Conservation (phyloP, 2,329 filamentous ascomycete genomes). For the Colletotrichum falcatum region DNA sequence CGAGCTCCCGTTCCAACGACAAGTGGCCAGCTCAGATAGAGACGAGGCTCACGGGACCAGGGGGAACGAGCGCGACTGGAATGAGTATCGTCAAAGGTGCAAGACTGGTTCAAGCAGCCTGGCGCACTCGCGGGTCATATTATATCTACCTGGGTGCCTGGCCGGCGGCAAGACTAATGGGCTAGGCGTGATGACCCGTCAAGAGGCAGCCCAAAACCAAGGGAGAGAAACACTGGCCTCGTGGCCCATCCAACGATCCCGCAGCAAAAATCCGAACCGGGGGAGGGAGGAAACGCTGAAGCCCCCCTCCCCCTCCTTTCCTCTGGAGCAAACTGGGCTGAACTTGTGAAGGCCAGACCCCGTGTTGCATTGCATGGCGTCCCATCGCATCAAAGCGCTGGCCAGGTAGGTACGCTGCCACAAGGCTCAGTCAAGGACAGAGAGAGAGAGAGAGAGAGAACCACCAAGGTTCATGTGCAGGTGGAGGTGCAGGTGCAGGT, state of each 20-base stretch:
- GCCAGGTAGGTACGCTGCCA: no score
- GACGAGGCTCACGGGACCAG: neutral
- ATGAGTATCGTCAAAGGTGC: neutral
- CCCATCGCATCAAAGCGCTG: constrained; percentile 18
- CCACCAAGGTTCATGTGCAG: constrained; percentile 5
- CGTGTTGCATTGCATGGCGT: neutral
- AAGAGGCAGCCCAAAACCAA: neutral
- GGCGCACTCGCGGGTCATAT: constrained; percentile 19
- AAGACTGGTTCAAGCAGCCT: neutral
- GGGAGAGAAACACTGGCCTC: constrained; percentile 5
- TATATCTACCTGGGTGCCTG: no score
- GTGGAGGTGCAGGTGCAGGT: neutral
- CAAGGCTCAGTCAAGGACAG: constrained; percentile 11
- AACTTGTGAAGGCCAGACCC: constrained; percentile 10
- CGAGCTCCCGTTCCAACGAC: neutral
- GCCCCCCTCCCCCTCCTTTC: neutral
- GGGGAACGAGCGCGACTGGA: neutral
- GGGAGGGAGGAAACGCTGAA: neutral
- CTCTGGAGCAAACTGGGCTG: constrained; percentile 7
- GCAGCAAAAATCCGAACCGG: neutral
- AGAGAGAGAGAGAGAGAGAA: neutral
- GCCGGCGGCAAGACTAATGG: neutral
- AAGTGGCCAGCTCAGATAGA: neutral
- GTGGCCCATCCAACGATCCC: neutral
- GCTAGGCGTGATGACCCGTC: neutral